These are phyloP conservation scores for Euphorbia peplus DNA, from an alignment of 345 rosid genomes.

Conservation along the genomic window DNA sequence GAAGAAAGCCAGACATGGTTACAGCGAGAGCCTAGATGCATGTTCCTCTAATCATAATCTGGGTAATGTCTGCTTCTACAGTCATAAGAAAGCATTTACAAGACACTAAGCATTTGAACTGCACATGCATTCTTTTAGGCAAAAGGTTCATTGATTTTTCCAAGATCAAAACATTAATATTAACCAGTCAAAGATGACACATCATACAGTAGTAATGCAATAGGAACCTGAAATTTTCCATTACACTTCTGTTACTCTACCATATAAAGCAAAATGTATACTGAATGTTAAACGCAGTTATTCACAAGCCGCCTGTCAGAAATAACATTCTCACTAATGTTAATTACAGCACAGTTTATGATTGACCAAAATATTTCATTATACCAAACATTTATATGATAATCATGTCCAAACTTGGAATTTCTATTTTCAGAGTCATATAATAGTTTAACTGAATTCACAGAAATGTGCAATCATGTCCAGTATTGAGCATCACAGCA, in stretches of 20 bases:
- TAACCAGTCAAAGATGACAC: background rate
- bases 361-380: background rate
- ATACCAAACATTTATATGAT: background rate
- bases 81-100: background rate
- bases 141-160: background rate
- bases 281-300: background rate
- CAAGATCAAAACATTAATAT: background rate
- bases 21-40: background rate
- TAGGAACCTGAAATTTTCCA: background rate
- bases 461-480: background rate
- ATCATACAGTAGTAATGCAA: background rate
- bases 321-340: background rate
- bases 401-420: background rate
- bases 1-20: background rate
- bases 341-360: background rate
- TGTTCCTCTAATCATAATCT: background rate
- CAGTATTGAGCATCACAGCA: background rate
- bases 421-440: background rate
- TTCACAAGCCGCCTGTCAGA: background rate
- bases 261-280: background rate
- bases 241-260: slow-evolving; percentile 4
- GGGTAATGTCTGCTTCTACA: background rate
- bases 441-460: background rate
- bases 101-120: background rate
- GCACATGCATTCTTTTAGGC: too few species aligned